Evolutionary conservation across 768 basidiomycete species (phyloP).

Genomic region (Boletus tylopilopsis): DNA sequence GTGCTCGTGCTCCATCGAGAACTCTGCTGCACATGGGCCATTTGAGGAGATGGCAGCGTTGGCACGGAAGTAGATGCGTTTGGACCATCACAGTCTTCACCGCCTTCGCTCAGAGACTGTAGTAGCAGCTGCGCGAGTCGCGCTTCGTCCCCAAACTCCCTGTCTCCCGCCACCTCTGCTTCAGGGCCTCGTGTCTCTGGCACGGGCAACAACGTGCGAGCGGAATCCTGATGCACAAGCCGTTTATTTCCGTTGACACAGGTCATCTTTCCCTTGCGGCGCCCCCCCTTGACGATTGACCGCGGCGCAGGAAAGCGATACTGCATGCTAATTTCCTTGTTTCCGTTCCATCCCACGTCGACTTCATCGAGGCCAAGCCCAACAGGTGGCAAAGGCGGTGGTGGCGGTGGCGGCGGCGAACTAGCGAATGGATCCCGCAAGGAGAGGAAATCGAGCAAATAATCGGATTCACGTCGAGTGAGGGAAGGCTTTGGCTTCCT

Average conservation of each 20-base stretch:
- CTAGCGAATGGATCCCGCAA: conserved; percentile 34
- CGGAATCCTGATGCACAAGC: conserved; percentile 27
- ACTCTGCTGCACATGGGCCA: conserved; percentile 15
- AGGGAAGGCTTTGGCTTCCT: conserved; percentile 18
- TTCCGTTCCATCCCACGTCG: conserved; percentile 25
- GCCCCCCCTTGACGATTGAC: conserved; percentile 25
- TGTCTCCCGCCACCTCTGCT: conserved; percentile 15
- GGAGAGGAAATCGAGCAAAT: conserved; percentile 31
- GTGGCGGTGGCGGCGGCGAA: conserved; percentile 32
- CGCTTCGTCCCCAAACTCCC: conserved; percentile 26
- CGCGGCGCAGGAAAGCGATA: conserved; percentile 33
- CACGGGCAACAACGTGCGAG: conserved; percentile 24
- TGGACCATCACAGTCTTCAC: conserved; percentile 2
- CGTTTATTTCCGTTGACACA: conserved; percentile 16
- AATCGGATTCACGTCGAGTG: conserved; percentile 23
- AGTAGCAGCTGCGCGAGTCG: conserved; percentile 29
- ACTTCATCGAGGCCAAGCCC: conserved; percentile 28
- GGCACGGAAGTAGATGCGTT: conserved; percentile 3
- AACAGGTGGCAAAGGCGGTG: conserved; percentile 27
- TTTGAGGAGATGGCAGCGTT: conserved; percentile 12
- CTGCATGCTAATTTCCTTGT: conserved; percentile 23
- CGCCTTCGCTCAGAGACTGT: conserved; percentile 23
- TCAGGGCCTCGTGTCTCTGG: conserved; percentile 18
- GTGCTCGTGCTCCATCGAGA: conserved; percentile 34
- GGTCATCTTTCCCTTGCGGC: conserved; percentile 15